Conservation (phyloP, 2,329 filamentous ascomycete genomes). For the Gnomoniopsis smithogilvyi region DNA sequence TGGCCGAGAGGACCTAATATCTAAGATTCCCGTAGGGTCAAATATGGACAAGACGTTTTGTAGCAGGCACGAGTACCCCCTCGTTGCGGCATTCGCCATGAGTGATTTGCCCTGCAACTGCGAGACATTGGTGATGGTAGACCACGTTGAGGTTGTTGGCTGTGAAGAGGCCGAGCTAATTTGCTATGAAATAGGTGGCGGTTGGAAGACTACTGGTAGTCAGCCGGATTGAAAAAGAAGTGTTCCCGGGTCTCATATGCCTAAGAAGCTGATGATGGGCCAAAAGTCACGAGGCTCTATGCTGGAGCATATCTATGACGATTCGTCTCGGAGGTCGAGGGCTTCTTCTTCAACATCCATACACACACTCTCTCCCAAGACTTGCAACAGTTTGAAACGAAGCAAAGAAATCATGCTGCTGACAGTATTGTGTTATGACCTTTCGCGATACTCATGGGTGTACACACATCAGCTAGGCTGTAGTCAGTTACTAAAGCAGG, state of each 20-base stretch:
- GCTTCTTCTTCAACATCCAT: not conserved
- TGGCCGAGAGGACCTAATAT: slow-evolving; percentile 25
- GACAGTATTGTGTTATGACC: too few species aligned
- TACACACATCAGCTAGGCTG: too few species aligned
- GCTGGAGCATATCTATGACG: slow-evolving; percentile 15
- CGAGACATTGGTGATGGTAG: slow-evolving; percentile 24
- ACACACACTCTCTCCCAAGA: not conserved
- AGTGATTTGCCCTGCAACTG: slow-evolving; percentile 26
- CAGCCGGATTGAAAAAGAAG: not conserved
- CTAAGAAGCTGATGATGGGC: not conserved
- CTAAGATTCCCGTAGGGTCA: slow-evolving; percentile 12
- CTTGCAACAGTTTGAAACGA: too few species aligned
- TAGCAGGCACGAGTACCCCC: slow-evolving; percentile 27
- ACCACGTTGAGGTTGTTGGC: slow-evolving; percentile 25
- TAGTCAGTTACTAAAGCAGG: too few species aligned
- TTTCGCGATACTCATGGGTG: too few species aligned
- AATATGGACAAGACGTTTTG: slow-evolving; percentile 8
- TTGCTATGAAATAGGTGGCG: slow-evolving; percentile 28
- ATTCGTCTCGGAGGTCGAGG: not conserved
- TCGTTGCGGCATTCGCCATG: slow-evolving; percentile 27
- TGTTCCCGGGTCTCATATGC: not conserved
- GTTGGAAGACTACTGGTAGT: slow-evolving; percentile 15
- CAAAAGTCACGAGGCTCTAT: slow-evolving; percentile 19
- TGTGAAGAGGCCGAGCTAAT: slow-evolving; percentile 27
- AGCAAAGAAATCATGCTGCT: too few species aligned